Conservation (phyloP, 1,284 basidiomycete species). For the Apiotrichum sp. region DNA sequence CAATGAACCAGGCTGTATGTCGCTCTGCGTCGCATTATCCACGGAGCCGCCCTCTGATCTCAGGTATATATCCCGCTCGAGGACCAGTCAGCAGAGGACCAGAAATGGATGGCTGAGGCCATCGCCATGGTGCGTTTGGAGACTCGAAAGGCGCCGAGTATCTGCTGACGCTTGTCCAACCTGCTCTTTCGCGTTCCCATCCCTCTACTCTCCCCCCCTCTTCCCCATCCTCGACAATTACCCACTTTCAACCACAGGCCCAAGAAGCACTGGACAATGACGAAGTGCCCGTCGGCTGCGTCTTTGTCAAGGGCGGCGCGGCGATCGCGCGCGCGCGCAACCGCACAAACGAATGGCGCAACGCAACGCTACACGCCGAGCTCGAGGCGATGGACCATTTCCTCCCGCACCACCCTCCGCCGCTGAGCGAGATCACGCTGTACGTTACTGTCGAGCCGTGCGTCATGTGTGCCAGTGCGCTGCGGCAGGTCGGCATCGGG, state of each 20-base stretch:
- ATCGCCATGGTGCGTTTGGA: conserved; percentile 38
- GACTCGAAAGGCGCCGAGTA: neutral
- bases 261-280: conserved; percentile 72
- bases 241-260: conserved; percentile 36
- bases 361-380: conserved; percentile 95
- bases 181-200: neutral
- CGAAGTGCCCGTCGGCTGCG: conserved; percentile 95
- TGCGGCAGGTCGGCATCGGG: conserved; percentile 86
- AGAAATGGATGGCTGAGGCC: conserved; percentile 47
- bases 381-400: conserved; percentile 94
- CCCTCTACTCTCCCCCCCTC: no score
- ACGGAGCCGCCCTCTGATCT: neutral
- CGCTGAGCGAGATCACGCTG: conserved; percentile 72
- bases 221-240: no score
- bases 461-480: conserved; percentile 96
- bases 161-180: neutral
- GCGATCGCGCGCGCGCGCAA: conserved; percentile 85
- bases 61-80: conserved; percentile 41
- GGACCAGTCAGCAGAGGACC: conserved; percentile 39
- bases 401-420: conserved; percentile 57
- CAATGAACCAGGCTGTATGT: conserved; percentile 16
- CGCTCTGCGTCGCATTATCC: no score
- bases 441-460: conserved; percentile 99
- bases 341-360: conserved; percentile 86
- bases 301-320: conserved; percentile 73